Conservation (phyloP, 139 green algal genomes). For the Volvox reticuliferus region DNA sequence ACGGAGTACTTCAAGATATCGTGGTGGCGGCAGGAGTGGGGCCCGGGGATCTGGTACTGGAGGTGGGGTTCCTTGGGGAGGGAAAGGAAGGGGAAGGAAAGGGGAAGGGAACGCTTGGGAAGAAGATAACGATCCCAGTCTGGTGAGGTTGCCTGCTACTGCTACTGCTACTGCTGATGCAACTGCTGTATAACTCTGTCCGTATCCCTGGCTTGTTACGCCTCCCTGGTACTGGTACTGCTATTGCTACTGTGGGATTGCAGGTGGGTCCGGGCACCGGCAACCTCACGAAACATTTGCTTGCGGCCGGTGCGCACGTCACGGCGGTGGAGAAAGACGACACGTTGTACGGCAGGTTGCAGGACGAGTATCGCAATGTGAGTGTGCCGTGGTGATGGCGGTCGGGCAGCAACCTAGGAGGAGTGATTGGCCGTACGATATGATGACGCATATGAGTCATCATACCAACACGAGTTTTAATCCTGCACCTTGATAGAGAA, state of each 20-base stretch:
- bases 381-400: too few species aligned
- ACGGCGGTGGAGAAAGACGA: slow-evolving; percentile 96
- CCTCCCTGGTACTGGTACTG: too few species aligned
- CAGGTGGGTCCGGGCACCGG: slow-evolving; percentile 87
- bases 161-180: neutral
- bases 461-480: too few species aligned
- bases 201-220: neutral
- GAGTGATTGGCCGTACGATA: too few species aligned
- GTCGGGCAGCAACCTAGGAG: too few species aligned
- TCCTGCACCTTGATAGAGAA: too few species aligned
- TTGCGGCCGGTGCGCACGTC: slow-evolving; percentile 78
- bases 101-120: too few species aligned
- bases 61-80: slow-evolving; percentile 67
- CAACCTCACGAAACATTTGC: slow-evolving; percentile 89
- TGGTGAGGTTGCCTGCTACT: neutral
- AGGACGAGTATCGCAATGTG: slow-evolving; percentile 57
- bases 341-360: slow-evolving; percentile 59
- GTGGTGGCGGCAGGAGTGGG: slow-evolving; percentile 72
- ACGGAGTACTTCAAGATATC: slow-evolving; percentile 81
- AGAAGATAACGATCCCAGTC: neutral
- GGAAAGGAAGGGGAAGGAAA: neutral
- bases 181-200: neutral
- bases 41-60: slow-evolving; percentile 85
- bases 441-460: too few species aligned
- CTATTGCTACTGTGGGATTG: neutral